These are phyloP conservation scores for Platanus orientalis DNA, from an alignment of 164 flowering plant species.

Conservation along the genomic window DNA sequence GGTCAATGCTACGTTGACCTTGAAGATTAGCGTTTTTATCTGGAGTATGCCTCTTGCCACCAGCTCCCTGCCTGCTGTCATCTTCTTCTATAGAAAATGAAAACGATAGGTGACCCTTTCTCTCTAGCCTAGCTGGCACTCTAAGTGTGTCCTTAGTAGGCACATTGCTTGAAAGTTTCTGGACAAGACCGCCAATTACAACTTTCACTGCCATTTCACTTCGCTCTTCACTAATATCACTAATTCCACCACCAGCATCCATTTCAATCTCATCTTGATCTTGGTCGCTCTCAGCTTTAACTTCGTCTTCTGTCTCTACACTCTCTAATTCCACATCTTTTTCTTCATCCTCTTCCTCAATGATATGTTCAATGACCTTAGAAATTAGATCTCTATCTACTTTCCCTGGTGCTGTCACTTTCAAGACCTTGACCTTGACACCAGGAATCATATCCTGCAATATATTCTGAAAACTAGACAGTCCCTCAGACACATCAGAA, in stretches of 20 bases:
- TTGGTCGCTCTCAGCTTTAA: conserved; percentile 36
- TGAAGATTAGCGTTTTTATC: conserved; percentile 38
- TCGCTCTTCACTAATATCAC: conserved; percentile 28
- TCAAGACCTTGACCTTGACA: conserved; percentile 67
- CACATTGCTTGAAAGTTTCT: conserved; percentile 38
- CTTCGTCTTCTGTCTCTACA: conserved; percentile 46
- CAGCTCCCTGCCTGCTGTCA: conserved; percentile 26
- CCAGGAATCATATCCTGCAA: conserved; percentile 86
- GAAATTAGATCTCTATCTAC: conserved; percentile 63
- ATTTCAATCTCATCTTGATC: conserved; percentile 45
- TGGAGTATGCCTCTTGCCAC: conserved; percentile 27
- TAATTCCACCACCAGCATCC: conserved; percentile 33
- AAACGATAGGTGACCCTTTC: conserved; percentile 57
- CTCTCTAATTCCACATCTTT: conserved; percentile 45
- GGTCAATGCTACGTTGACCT: conserved; percentile 45
- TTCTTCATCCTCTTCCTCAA: conserved; percentile 75
- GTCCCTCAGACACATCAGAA: conserved; percentile 47
- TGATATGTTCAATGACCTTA: conserved; percentile 66
- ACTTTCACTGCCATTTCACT: conserved; percentile 61
- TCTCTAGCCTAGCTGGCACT: conserved; percentile 72
- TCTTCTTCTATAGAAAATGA: conserved; percentile 62
- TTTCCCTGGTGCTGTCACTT: conserved; percentile 63
- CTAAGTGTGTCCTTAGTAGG: conserved; percentile 43
- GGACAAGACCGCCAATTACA: conserved; percentile 57
- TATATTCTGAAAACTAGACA: conserved; percentile 52